Percentiles rank a stretch among this genome's conserved stretches.
These are phyloP conservation scores for Oryza brachyantha DNA, from an alignment of 176 grass and related monocot species.

Conservation along the genomic window DNA sequence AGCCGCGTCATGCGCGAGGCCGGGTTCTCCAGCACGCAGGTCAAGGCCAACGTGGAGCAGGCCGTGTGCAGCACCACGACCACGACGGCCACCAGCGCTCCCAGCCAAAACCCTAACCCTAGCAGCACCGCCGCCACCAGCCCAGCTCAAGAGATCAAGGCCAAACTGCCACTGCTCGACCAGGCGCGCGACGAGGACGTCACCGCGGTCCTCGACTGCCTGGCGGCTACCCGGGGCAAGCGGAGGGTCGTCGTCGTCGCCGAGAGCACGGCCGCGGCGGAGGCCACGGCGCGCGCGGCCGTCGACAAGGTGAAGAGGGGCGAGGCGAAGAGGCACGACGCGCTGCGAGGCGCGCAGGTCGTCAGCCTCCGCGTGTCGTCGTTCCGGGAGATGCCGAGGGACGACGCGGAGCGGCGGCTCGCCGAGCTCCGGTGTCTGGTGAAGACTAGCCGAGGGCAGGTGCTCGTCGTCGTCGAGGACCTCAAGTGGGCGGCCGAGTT, in stretches of 20 bases:
- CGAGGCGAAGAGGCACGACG: conserved; percentile 41
- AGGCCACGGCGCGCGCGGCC: conserved; percentile 48
- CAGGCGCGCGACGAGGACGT: conserved; percentile 62
- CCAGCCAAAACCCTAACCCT: conserved; percentile 55
- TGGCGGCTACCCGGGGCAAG: conserved; percentile 42
- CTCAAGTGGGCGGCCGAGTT: conserved; percentile 70
- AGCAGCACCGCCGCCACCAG: conserved; percentile 29
- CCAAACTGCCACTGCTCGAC: conserved; percentile 3
- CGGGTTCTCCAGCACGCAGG: conserved; percentile 89
- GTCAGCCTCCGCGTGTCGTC: conserved; percentile 65
- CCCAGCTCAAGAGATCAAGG: conserved; percentile 43
- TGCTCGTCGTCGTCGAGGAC: conserved; percentile 71
- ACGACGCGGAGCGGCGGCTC: conserved; percentile 68
- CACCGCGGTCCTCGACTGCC: conserved; percentile 46
- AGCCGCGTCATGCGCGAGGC: conserved; percentile 97
- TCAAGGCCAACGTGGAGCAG: conserved; percentile 91
- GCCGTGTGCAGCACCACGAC: conserved; percentile 48
- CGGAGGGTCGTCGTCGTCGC: conserved; percentile 62
- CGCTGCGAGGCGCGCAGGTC: conserved; percentile 50
- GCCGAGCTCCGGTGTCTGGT: conserved; percentile 63
- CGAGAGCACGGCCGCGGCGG: conserved; percentile 51
- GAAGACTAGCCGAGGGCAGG: conserved; percentile 43
- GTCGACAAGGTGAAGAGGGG: conserved; percentile 56
- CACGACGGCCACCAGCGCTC: conserved; percentile 6
- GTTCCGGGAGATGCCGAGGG: conserved; percentile 52